phyloP scores from a whole-genome alignment of 345 rosid genomes.

The Camelina neglecta region DNA sequence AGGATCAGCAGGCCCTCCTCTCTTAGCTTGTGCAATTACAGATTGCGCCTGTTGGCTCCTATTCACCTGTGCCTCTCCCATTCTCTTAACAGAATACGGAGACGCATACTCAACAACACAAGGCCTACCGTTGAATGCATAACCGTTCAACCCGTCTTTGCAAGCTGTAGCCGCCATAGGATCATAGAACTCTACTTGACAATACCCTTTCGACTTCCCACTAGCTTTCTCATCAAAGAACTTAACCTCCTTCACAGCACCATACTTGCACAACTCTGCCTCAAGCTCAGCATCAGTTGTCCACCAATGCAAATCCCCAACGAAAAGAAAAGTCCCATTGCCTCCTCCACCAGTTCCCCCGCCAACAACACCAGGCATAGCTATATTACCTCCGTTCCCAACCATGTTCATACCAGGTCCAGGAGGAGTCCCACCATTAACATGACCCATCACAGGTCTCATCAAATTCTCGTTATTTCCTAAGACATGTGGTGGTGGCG shows the following conservation, averaged over 20 bases:
- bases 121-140: conserved; percentile 68
- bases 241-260: conserved; percentile 77
- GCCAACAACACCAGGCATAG: conserved; percentile 41
- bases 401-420: conserved; percentile 47
- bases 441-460: conserved; percentile 48
- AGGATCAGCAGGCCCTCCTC: conserved; percentile 63
- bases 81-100: conserved; percentile 65
- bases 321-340: conserved; percentile 65
- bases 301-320: conserved; percentile 97
- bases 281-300: conserved; percentile 87
- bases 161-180: conserved; percentile 68
- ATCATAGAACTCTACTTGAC: conserved; percentile 86
- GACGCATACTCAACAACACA: conserved; percentile 83
- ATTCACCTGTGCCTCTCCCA: conserved; percentile 77
- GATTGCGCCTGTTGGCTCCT: conserved; percentile 65
- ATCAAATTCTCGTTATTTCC: conserved; percentile 48
- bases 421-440: conserved; percentile 43
- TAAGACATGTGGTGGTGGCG: conserved; percentile 41
- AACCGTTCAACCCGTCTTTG: conserved; percentile 83
- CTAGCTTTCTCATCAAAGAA: conserved; percentile 91
- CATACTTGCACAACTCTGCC: conserved; percentile 65
- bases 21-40: conserved; percentile 52
- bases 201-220: conserved; percentile 87
- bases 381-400: conserved; percentile 43
- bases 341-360: conserved; percentile 47